Evolutionary conservation across 164 flowering plant genomes (phyloP), one percentile per base, ranked within the genome.

Genomic region (Taxillus chinensis): DNA sequence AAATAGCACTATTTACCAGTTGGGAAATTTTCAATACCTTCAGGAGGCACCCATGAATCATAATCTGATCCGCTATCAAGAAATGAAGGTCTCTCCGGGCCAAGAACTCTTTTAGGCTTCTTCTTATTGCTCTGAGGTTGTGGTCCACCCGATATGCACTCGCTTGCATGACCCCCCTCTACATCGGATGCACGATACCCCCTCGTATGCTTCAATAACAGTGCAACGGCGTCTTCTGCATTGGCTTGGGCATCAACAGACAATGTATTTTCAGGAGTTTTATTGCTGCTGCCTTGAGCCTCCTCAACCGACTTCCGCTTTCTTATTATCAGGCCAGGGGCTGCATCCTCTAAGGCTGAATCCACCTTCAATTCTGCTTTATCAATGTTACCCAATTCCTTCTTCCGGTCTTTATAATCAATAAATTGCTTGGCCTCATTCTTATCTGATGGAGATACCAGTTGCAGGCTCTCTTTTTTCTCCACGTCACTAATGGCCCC

Each of bases 31-130:
- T 11, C 4, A 11, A 71, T 82, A 91, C 99, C 99, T 85, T 89
- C 72, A 15, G 99, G 99, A 59, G 98, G 99, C 40, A 89, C 84
- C 98, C 96, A 95, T 14, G 90, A 9, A 62, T 81, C 90, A 64
- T 78, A 77, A 60, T 80, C 87, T 38, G 82, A 43, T 49, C 68
- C 71, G 40, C 64, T 57, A 13, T 67, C 66, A 8, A 86, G 85
- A 77, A 89, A 91, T 38, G 78, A 67, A 15, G 97, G 96, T 63
- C 66, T 89, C 73, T 86, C 92, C 41, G 99, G 97, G 41, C 99
- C 99, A 66, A 91, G 79, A 6, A 80, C 82, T 67, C 80, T 80
- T 71, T 71, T 91, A 11, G 79, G 70, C 76, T 73, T 85, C 48
- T 81, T 71, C 8, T 55, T 64, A 51, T 82, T 76, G 56, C 74